phyloP scores from a whole-genome alignment of 2,329 filamentous ascomycete species.

The Colletotrichum sublineola region DNA sequence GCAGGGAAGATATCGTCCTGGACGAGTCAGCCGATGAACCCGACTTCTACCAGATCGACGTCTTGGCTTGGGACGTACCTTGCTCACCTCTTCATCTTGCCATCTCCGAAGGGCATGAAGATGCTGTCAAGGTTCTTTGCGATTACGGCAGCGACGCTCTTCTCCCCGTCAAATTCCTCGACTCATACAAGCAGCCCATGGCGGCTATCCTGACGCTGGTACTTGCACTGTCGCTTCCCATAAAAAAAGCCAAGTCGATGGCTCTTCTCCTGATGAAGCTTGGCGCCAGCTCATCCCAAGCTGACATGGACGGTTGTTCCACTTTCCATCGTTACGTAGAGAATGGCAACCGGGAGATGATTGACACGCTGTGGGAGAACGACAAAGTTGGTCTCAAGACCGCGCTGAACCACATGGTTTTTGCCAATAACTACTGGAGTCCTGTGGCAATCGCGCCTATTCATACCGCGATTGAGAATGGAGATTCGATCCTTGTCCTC shows the following conservation, averaged over 20 bases:
- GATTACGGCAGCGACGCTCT: slow-evolving; percentile 83
- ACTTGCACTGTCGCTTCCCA: slow-evolving; percentile 74
- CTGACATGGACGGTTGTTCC: slow-evolving; percentile 74
- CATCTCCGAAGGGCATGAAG: slow-evolving; percentile 78
- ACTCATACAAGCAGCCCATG: slow-evolving; percentile 61
- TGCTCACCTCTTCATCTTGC: slow-evolving; percentile 83
- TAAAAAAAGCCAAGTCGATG: slow-evolving; percentile 75
- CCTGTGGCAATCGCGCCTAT: slow-evolving; percentile 63
- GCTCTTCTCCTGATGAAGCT: slow-evolving; percentile 73
- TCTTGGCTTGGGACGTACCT: slow-evolving; percentile 83
- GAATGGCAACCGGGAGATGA: slow-evolving; percentile 60
- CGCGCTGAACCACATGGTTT: slow-evolving; percentile 75
- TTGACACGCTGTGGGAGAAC: slow-evolving; percentile 64
- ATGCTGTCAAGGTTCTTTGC: slow-evolving; percentile 77
- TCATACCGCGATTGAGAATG: slow-evolving; percentile 68
- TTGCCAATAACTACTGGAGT: slow-evolving; percentile 53
- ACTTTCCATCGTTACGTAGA: slow-evolving; percentile 75
- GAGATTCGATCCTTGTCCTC: slow-evolving; percentile 65
- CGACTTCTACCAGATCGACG: slow-evolving; percentile 84
- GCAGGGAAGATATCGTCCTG: slow-evolving; percentile 55
- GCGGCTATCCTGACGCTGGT: slow-evolving; percentile 77
- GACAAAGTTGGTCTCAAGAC: slow-evolving; percentile 73
- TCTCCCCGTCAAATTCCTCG: slow-evolving; percentile 77
- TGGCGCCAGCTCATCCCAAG: slow-evolving; percentile 80
- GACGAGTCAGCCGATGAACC: slow-evolving; percentile 74